phyloP scores from a whole-genome alignment of 306 rosid genomes.

The Notholithocarpus densiflorus region DNA sequence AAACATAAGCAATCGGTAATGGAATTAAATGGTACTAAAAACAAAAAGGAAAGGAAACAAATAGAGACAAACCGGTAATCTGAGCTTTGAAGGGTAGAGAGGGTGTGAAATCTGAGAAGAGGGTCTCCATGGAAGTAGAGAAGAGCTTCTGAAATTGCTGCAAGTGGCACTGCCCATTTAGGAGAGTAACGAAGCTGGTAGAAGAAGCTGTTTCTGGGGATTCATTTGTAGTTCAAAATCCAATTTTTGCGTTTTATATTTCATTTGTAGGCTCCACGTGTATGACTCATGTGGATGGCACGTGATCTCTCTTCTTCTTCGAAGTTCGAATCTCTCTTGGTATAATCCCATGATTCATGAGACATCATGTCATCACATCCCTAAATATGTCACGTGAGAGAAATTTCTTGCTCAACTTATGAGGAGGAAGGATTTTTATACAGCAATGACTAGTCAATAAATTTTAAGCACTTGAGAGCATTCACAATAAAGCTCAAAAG shows the following conservation, averaged over 20 bases:
- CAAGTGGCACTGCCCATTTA: slow-evolving; percentile 58
- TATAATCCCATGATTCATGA: too few species aligned
- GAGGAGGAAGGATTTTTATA: too few species aligned
- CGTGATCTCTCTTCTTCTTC: too few species aligned
- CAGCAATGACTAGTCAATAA: too few species aligned
- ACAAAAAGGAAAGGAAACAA: background rate
- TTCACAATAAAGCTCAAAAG: too few species aligned
- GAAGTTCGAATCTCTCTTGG: too few species aligned
- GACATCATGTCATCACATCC: too few species aligned
- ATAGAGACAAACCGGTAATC: slow-evolving; percentile 39
- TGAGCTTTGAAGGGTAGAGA: slow-evolving; percentile 34
- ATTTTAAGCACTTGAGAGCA: too few species aligned
- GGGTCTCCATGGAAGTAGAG: slow-evolving; percentile 47
- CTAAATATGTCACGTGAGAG: too few species aligned
- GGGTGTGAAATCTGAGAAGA: slow-evolving; percentile 46
- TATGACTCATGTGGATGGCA: too few species aligned
- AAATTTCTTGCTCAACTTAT: too few species aligned
- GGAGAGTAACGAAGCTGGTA: background rate
- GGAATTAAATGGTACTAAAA: background rate
- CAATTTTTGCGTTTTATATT: background rate
- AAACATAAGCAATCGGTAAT: slow-evolving; percentile 4
- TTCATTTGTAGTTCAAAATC: background rate
- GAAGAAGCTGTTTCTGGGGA: background rate
- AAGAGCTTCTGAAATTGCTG: slow-evolving; percentile 56
- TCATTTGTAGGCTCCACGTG: background rate